phyloP scores from a whole-genome alignment of 2,329 filamentous ascomycete species.

The Aspergillus quadricinctus region DNA sequence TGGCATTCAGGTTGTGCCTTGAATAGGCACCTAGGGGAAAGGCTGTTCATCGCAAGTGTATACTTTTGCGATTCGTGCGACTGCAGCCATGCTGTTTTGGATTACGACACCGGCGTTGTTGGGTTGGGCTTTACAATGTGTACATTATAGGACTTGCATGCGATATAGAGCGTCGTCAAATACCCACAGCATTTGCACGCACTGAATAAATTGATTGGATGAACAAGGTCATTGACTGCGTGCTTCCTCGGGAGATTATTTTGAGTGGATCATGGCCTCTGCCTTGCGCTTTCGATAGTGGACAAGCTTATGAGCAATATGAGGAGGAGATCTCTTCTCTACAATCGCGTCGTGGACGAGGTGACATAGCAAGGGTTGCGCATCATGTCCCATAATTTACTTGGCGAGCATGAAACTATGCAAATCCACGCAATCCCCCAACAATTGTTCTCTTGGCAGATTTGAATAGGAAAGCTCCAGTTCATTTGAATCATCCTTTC shows the following conservation, averaged over 20 bases:
- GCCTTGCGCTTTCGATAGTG: too few species aligned
- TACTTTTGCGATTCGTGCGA: slow-evolving; percentile 10
- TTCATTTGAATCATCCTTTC: background rate
- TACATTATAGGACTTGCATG: slow-evolving; percentile 23
- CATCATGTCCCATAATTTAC: slow-evolving; percentile 3
- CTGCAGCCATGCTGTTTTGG: slow-evolving; percentile 9
- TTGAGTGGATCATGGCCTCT: too few species aligned
- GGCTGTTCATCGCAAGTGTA: slow-evolving; percentile 7
- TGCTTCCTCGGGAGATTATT: too few species aligned
- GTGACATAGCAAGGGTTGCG: background rate
- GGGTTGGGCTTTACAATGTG: slow-evolving; percentile 21
- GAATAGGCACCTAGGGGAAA: slow-evolving; percentile 8
- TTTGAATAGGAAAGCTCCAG: background rate
- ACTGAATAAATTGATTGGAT: background rate
- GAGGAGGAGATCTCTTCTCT: too few species aligned
- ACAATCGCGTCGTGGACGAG: too few species aligned
- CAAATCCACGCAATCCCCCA: slow-evolving; percentile 4
- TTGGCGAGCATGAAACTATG: slow-evolving; percentile 13
- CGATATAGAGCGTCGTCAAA: slow-evolving; percentile 19
- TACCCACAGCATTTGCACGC: slow-evolving; percentile 11
- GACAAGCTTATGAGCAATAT: too few species aligned
- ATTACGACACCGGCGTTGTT: slow-evolving; percentile 24
- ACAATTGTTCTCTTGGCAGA: slow-evolving; percentile 11
- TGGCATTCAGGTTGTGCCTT: slow-evolving; percentile 67
- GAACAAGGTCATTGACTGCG: too few species aligned